phyloP scores from a whole-genome alignment of 768 basidiomycete genomes.

The Boletus rex-veris region DNA sequence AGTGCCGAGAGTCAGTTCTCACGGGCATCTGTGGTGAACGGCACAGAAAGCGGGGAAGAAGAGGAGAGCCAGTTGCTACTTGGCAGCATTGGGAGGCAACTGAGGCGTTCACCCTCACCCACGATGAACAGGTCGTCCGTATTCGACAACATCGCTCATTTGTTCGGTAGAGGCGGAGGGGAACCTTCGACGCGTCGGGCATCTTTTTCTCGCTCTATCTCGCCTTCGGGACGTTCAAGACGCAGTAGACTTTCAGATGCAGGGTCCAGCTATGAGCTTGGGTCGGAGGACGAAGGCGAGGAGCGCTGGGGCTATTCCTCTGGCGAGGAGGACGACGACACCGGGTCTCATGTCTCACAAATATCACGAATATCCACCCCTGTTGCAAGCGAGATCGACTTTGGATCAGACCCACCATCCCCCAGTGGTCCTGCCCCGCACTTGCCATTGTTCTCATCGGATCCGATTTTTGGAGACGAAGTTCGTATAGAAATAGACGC shows the following conservation, averaged over 20 bases:
- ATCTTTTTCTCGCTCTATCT: slow-evolving; percentile 55
- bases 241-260: slow-evolving; percentile 52
- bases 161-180: slow-evolving; percentile 55
- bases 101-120: slow-evolving; percentile 36
- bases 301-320: slow-evolving; percentile 95
- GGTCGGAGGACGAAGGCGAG: slow-evolving; percentile 53
- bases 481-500: slow-evolving; percentile 78
- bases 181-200: slow-evolving; percentile 44
- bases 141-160: slow-evolving; percentile 64
- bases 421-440: slow-evolving; percentile 40
- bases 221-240: slow-evolving; percentile 47
- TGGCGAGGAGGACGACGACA: slow-evolving; percentile 66
- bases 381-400: slow-evolving; percentile 58
- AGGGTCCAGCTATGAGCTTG: slow-evolving; percentile 57
- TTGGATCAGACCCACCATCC: slow-evolving; percentile 68
- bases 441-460: slow-evolving; percentile 67
- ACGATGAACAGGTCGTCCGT: slow-evolving; percentile 38
- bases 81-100: slow-evolving; percentile 29
- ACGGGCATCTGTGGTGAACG: slow-evolving; percentile 40
- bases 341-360: slow-evolving; percentile 20
- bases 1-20: slow-evolving; percentile 41
- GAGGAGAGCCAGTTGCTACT: slow-evolving; percentile 33
- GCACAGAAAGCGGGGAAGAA: slow-evolving; percentile 36
- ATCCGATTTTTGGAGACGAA: slow-evolving; percentile 82
- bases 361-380: slow-evolving; percentile 19